Evolutionary conservation across 108 stramenopile species (phyloP), one percentile per base, ranked within the genome.

Genomic region (Parietichytrium sp.): DNA sequence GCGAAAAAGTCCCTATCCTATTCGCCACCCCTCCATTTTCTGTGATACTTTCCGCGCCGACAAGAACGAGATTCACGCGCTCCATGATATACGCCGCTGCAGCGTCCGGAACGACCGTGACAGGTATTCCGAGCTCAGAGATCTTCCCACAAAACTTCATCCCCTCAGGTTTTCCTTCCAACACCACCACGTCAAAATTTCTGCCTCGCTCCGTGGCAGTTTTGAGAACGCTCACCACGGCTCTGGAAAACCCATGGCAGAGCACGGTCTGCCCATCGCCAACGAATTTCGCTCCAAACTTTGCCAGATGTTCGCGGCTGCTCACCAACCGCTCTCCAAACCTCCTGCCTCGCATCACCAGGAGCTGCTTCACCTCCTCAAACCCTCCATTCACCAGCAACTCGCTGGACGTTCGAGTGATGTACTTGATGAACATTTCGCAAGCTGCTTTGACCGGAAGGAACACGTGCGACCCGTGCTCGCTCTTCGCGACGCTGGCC

Each of bases 1-100:
- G 82, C 7, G 93, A 89, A 85, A 91, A 93, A 29, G 95, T 97
- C 4, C 93, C 93, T 29, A 98, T 88, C 80, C 96, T 95, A 86
- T 97, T 97, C 55, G 97, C 92, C 79, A 95, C 86, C 1, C 98
- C 98, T 3, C 98, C 98, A 84, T 97, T 97, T 87, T 98, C 98
- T 50, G 94, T 89, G 13, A 98, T 95, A 2, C 94, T 96, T 84
- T 97, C 98, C 4, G 98, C 98, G 10, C 98, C 98, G 1, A 96
- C 93, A 26, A 98, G 54, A 10, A 96, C 95, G 61, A 96, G 78
- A 77, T 98, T 96, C 0, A 96, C 93, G 26, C 72, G 31, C 86
- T 98, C 98, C 95, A 96, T 97, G 52, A 92, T 84, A 83, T 94
- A 92, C 4, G 90, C 98, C 92, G 96, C 94, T 49, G 96, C 96